Conservation (phyloP, 2,329 filamentous ascomycete species). For the Periconia sp. region DNA sequence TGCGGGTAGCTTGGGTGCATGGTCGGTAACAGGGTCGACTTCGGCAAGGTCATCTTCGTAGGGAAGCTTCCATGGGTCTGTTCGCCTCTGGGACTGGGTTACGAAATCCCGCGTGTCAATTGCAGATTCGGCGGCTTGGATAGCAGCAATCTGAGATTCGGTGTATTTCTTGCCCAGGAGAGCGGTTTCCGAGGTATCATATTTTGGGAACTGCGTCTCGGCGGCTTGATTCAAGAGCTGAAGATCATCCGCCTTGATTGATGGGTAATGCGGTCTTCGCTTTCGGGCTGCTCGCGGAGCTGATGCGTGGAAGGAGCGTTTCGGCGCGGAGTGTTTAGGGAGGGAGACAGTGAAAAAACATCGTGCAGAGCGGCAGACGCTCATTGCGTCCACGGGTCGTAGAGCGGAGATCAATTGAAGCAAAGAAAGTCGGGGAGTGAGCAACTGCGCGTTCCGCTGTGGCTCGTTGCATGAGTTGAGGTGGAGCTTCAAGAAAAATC, state of each 20-base stretch:
- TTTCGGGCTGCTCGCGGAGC: conserved; percentile 42
- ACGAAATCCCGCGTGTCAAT: conserved; percentile 77
- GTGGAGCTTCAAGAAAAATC: conserved; percentile 27
- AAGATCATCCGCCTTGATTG: conserved; percentile 51
- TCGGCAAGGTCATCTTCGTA: conserved; percentile 81
- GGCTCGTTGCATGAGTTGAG: conserved; percentile 19
- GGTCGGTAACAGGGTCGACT: conserved; percentile 78
- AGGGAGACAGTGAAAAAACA: conserved; percentile 48
- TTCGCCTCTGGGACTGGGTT: conserved; percentile 72
- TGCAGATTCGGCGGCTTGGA: conserved; percentile 79
- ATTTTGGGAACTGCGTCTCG: conserved; percentile 60
- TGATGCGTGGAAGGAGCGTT: conserved; percentile 51
- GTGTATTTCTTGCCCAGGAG: conserved; percentile 73
- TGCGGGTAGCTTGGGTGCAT: conserved; percentile 47
- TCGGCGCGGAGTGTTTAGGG: conserved; percentile 34
- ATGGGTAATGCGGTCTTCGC: conserved; percentile 49
- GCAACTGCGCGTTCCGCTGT: conserved; percentile 17
- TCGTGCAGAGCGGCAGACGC: conserved; percentile 49
- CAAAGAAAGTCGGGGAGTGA: conserved; percentile 8
- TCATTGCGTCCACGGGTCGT: conserved; percentile 42
- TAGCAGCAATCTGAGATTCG: conserved; percentile 77
- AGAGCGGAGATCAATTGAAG: conserved; percentile 29
- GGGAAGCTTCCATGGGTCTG: conserved; percentile 71
- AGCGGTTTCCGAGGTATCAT: conserved; percentile 58
- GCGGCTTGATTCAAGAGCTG: conserved; percentile 41